phyloP scores from a whole-genome alignment of 441 rosid genomes.

The Jatropha multifida region DNA sequence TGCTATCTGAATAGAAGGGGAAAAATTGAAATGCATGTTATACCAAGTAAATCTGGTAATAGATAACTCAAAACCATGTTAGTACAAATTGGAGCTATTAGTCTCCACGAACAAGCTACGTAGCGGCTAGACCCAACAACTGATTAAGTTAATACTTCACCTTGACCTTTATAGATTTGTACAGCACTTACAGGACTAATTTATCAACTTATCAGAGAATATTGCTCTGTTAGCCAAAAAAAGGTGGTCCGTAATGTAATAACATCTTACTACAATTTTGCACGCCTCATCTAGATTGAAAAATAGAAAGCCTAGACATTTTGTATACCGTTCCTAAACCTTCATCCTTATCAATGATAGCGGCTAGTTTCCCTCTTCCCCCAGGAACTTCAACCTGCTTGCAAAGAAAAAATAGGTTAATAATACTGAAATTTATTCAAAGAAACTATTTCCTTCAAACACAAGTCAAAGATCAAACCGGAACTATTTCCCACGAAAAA shows the following conservation, averaged over 20 bases:
- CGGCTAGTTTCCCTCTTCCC: constrained; percentile 65
- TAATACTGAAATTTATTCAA: constrained; percentile 6
- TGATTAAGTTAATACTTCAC: neutral
- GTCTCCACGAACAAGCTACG: neutral
- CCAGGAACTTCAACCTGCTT: constrained; percentile 73
- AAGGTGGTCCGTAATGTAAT: neutral
- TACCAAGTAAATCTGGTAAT: neutral
- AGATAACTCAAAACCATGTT: neutral
- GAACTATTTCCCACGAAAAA: constrained; percentile 87
- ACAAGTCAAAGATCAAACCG: constrained; percentile 41
- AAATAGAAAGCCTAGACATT: neutral
- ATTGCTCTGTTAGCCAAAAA: neutral
- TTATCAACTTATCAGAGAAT: neutral
- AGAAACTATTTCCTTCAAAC: constrained; percentile 10
- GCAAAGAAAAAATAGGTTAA: constrained; percentile 22
- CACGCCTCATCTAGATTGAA: neutral
- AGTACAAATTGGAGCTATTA: neutral
- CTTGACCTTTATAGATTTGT: neutral
- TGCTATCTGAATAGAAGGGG: neutral
- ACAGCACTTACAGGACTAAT: neutral
- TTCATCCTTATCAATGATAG: constrained; percentile 70
- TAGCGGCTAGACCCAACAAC: neutral
- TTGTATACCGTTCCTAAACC: constrained; percentile 70
- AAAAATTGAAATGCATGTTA: neutral
- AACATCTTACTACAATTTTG: neutral